Percentiles rank a stretch among this genome's conserved stretches.
phyloP scores from a whole-genome alignment of 306 rosid species.

The Neltuma alba region DNA sequence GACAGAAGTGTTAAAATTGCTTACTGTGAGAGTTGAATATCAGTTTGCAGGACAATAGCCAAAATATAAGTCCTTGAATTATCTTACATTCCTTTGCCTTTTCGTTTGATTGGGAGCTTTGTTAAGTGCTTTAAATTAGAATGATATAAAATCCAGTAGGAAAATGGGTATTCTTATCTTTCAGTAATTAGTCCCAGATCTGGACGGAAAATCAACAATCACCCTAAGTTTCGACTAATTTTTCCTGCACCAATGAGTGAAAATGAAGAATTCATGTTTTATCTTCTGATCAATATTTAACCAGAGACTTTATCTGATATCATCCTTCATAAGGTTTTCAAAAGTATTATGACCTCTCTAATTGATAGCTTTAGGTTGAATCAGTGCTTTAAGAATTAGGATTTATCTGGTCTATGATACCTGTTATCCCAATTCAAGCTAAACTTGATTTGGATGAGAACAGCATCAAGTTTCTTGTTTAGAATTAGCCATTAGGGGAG shows the following conservation, averaged over 20 bases:
- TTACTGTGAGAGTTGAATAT: background rate
- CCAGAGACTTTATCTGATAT: background rate
- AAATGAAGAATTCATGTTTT: constrained; percentile 3
- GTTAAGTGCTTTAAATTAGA: constrained; percentile 27
- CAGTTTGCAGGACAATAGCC: constrained; percentile 10
- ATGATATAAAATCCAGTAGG: constrained; percentile 11
- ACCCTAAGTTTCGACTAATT: background rate
- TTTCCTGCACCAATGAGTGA: background rate
- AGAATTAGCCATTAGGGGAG: background rate
- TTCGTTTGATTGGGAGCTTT: constrained; percentile 10
- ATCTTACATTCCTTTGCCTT: background rate
- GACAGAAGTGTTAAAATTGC: constrained; percentile 6
- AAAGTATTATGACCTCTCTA: background rate
- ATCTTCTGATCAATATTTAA: background rate
- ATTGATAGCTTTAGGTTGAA: constrained; percentile 7
- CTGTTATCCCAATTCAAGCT: constrained; percentile 11
- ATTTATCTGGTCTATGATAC: background rate
- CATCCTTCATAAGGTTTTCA: constrained; percentile 12
- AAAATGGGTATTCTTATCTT: constrained; percentile 25
- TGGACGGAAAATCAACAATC: constrained; percentile 25
- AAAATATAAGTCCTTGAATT: constrained; percentile 16
- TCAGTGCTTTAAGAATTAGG: constrained; percentile 11
- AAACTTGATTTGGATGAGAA: constrained; percentile 9
- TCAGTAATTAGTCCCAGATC: constrained; percentile 33
- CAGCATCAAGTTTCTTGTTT: background rate